These are phyloP conservation scores for Choricystis sp. DNA, from an alignment of 139 green algal species.

Conservation along the genomic window DNA sequence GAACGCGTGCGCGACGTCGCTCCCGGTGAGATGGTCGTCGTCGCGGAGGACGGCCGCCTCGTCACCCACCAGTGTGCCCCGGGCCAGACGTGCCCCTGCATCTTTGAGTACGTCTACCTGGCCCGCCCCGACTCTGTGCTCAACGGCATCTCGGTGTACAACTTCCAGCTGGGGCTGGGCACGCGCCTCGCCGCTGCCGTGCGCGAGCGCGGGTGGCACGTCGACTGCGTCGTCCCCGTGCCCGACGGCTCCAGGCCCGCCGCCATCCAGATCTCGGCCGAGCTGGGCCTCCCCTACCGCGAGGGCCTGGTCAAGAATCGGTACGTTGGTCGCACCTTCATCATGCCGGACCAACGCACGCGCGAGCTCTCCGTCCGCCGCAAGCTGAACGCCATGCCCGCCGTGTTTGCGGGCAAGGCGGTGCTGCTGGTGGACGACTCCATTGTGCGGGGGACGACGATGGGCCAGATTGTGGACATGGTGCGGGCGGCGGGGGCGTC, in stretches of 20 bases:
- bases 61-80: conserved; percentile 42
- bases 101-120: conserved; percentile 99
- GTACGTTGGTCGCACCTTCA: conserved; percentile 99
- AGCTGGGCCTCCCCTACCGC: conserved; percentile 78
- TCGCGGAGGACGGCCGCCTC: conserved; percentile 63
- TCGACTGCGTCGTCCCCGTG: conserved; percentile 89
- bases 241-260: conserved; percentile 74
- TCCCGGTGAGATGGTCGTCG: conserved; percentile 90
- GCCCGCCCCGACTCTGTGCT: conserved; percentile 73
- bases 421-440: conserved; percentile 98
- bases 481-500: conserved; percentile 69
- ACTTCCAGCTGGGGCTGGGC: conserved; percentile 84
- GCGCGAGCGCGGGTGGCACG: conserved; percentile 59
- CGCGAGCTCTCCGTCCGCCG: conserved; percentile 76
- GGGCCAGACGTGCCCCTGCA: conserved; percentile 56
- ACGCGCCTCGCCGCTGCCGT: conserved; percentile 21
- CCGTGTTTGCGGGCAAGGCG: conserved; percentile 73
- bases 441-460: conserved; percentile 95
- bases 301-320: conserved; percentile 94
- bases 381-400: conserved; percentile 94
- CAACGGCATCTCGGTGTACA: conserved; percentile 94
- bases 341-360: conserved; percentile 92
- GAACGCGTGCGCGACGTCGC: conserved; percentile 77
- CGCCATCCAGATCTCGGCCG: conserved; percentile 70
- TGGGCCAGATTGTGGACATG: conserved; percentile 95